phyloP scores from a whole-genome alignment of 768 basidiomycete species.

The Hebeloma cylindrosporum region DNA sequence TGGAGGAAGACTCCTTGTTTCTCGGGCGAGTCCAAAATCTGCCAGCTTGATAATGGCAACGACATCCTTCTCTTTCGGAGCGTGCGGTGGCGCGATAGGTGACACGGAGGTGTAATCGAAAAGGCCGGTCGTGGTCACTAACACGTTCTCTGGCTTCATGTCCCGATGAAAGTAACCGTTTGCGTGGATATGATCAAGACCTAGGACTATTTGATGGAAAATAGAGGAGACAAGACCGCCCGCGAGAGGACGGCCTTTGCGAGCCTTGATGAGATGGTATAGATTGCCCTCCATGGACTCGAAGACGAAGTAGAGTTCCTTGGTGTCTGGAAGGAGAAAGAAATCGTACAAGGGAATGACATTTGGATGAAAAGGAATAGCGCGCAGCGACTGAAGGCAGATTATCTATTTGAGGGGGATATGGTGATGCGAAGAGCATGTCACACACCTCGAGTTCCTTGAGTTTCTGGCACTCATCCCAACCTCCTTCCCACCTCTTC shows the following conservation, averaged over 20 bases:
- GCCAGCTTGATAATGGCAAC: slow-evolving; percentile 96
- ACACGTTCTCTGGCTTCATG: slow-evolving; percentile 99
- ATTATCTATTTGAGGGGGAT: slow-evolving; percentile 15
- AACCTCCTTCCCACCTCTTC: slow-evolving; percentile 95
- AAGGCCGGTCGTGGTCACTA: slow-evolving; percentile 96
- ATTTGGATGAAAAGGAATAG: slow-evolving; percentile 93
- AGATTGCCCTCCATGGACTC: slow-evolving; percentile 99
- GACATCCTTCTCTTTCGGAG: slow-evolving; percentile 86
- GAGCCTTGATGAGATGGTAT: slow-evolving; percentile 97
- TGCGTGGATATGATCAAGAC: slow-evolving; percentile 89
- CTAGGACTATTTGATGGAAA: slow-evolving; percentile 87
- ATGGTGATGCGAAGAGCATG: slow-evolving; percentile 11
- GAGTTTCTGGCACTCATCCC: slow-evolving; percentile 94
- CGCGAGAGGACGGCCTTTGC: slow-evolving; percentile 93
- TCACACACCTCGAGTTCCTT: slow-evolving; percentile 89
- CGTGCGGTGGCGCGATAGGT: slow-evolving; percentile 61
- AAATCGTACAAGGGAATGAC: slow-evolving; percentile 99
- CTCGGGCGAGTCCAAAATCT: slow-evolving; percentile 95
- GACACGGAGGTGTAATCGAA: slow-evolving; percentile 86
- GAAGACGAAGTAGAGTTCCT: slow-evolving; percentile 99
- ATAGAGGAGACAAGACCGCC: slow-evolving; percentile 95
- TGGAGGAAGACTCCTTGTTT: slow-evolving; percentile 83
- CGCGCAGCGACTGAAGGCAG: slow-evolving; percentile 76
- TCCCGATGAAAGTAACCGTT: slow-evolving; percentile 98
- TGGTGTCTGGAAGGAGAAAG: slow-evolving; percentile 93